phyloP scores from a whole-genome alignment of 495 filamentous ascomycete species.

The Tuber umbilicatum region DNA sequence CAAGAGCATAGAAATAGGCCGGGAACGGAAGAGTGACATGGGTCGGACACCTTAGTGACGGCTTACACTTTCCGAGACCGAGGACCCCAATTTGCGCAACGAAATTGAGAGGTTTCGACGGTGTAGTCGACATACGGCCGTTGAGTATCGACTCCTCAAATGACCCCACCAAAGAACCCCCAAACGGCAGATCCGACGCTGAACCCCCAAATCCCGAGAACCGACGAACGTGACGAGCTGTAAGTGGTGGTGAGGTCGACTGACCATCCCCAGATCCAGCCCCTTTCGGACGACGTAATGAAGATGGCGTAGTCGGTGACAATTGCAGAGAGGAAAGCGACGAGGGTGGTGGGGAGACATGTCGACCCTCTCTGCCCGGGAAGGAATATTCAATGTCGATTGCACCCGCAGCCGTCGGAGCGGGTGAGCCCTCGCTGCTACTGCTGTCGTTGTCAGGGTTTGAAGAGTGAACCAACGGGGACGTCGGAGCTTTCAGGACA shows the following conservation, averaged over 20 bases:
- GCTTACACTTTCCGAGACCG: constrained; percentile 82
- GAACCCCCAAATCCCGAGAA: constrained; percentile 63
- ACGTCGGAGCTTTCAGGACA: constrained; percentile 79
- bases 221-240: constrained; percentile 48
- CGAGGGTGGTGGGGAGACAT: constrained; percentile 39
- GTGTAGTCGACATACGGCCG: constrained; percentile 93
- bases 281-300: constrained; percentile 34
- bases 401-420: constrained; percentile 20
- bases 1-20: constrained; percentile 74
- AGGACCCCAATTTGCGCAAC: constrained; percentile 92
- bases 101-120: constrained; percentile 88
- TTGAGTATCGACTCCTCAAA: constrained; percentile 95
- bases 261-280: constrained; percentile 14
- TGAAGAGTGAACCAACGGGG: constrained; percentile 82
- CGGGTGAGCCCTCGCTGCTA: constrained; percentile 36
- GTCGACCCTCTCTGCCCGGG: constrained; percentile 23
- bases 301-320: constrained; percentile 25
- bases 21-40: constrained; percentile 92
- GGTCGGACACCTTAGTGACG: constrained; percentile 74
- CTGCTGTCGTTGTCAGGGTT: constrained; percentile 60
- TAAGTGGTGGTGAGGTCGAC: constrained; percentile 38
- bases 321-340: constrained; percentile 38
- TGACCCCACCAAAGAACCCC: constrained; percentile 83
- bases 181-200: constrained; percentile 62
- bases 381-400: constrained; percentile 44